Evolutionary conservation across 2,329 filamentous ascomycete species (phyloP).

Genomic region (Fusarium nematophilum): DNA sequence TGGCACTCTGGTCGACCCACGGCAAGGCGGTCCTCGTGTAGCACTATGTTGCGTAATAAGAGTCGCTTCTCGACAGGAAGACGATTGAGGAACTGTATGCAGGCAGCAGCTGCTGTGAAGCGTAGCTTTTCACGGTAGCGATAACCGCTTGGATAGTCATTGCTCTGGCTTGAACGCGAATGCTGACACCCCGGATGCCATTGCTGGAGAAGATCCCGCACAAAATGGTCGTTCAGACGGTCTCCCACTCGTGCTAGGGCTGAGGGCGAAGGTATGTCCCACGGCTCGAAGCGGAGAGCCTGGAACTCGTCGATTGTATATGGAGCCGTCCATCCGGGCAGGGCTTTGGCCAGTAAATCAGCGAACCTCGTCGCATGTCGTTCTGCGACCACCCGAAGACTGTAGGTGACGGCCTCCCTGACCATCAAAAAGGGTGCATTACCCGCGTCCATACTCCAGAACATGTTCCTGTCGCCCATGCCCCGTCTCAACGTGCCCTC

Average conservation of each 20-base stretch:
- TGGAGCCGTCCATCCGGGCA: not conserved
- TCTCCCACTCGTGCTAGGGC: not conserved
- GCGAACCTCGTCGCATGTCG: not conserved
- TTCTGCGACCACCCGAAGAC: not conserved
- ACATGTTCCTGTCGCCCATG: no score
- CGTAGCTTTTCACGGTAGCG: constrained; percentile 5
- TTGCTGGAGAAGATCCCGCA: not conserved
- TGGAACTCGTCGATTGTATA: not conserved
- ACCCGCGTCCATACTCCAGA: no score
- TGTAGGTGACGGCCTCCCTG: not conserved
- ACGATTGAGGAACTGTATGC: constrained; percentile 5
- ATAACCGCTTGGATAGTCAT: no score
- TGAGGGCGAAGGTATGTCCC: not conserved
- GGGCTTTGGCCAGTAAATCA: not conserved
- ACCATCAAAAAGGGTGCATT: not conserved
- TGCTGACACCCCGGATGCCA: not conserved
- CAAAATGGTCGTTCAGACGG: not conserved
- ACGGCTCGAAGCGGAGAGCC: not conserved
- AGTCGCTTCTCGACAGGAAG: not conserved
- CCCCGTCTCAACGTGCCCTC: no score
- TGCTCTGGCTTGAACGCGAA: no score
- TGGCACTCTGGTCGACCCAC: not conserved
- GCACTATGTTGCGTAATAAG: not conserved
- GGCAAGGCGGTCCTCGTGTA: constrained; percentile 1
- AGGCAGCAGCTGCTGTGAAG: constrained; percentile 8